phyloP scores from a whole-genome alignment of 129 eudicot species.

The Apium graveolens region DNA sequence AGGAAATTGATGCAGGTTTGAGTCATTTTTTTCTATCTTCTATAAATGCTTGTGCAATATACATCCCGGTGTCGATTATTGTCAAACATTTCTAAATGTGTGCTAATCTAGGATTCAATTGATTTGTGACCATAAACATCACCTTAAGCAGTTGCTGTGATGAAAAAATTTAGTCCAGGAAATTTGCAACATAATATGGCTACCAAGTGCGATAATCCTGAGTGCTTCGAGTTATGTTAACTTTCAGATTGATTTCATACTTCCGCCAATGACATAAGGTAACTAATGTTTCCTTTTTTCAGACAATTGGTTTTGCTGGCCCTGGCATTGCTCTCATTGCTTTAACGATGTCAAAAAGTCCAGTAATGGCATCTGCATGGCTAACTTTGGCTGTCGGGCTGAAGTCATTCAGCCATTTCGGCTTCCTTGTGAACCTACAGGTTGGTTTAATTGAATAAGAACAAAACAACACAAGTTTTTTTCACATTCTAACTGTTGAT shows the following conservation, averaged over 20 bases:
- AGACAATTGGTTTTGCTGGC: conserved; percentile 90
- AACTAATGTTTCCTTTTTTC: conserved; percentile 12
- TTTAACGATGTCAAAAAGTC: conserved; percentile 60
- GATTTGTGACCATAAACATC: neutral
- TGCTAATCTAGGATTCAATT: neutral
- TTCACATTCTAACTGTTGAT: neutral
- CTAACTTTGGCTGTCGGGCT: conserved; percentile 89
- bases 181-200: neutral
- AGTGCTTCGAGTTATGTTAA: neutral
- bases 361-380: conserved; percentile 84
- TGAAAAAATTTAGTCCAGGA: neutral
- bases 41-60: neutral
- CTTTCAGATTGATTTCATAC: neutral
- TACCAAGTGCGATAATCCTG: neutral
- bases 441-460: conserved; percentile 22
- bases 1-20: conserved; percentile 89
- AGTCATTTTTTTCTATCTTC: neutral
- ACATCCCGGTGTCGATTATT: neutral
- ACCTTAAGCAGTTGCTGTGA: neutral
- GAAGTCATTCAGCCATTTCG: conserved; percentile 90
- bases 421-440: conserved; percentile 97
- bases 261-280: neutral
- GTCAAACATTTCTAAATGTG: neutral
- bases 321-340: conserved; percentile 87
- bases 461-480: neutral